phyloP scores from a whole-genome alignment of 495 filamentous ascomycete species.

The Penicillium daleae region DNA sequence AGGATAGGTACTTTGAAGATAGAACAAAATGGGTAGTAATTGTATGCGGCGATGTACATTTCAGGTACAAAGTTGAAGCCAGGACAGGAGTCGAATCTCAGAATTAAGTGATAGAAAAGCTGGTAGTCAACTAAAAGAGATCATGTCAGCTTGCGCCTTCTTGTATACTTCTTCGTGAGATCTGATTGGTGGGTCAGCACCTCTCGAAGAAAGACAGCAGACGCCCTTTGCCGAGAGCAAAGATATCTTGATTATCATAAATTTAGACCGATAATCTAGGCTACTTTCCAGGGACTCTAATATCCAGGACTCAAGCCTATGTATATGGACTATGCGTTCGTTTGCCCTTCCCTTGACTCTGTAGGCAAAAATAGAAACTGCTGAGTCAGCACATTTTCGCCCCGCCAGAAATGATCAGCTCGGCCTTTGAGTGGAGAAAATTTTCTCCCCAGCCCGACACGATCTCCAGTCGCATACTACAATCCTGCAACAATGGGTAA shows the following conservation, averaged over 20 bases:
- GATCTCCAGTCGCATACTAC: slow-evolving; percentile 4
- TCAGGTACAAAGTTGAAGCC: too few species aligned
- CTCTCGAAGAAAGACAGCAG: background rate
- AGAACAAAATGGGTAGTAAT: too few species aligned
- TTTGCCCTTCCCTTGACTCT: background rate
- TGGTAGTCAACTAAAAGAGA: too few species aligned
- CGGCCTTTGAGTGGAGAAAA: slow-evolving; percentile 1
- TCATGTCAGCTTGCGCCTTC: background rate
- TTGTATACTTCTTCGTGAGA: background rate
- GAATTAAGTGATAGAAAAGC: too few species aligned
- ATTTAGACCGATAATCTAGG: background rate
- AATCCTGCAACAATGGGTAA: slow-evolving; percentile 27
- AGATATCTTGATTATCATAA: background rate
- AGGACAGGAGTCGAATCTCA: too few species aligned
- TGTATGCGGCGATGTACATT: too few species aligned
- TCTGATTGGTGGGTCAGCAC: background rate
- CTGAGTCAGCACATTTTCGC: background rate
- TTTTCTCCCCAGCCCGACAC: slow-evolving; percentile 6
- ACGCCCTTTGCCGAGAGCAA: too few species aligned
- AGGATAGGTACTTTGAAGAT: too few species aligned
- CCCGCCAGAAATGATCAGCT: slow-evolving; percentile 1
- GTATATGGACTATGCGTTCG: background rate
- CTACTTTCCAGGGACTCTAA: too few species aligned
- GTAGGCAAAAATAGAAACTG: background rate
- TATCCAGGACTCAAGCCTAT: too few species aligned